A percentile compares a stretch with the other conserved stretches of the same genome.
Conservation (phyloP, 2,329 filamentous ascomycete genomes). For the Neonectria hederae region DNA sequence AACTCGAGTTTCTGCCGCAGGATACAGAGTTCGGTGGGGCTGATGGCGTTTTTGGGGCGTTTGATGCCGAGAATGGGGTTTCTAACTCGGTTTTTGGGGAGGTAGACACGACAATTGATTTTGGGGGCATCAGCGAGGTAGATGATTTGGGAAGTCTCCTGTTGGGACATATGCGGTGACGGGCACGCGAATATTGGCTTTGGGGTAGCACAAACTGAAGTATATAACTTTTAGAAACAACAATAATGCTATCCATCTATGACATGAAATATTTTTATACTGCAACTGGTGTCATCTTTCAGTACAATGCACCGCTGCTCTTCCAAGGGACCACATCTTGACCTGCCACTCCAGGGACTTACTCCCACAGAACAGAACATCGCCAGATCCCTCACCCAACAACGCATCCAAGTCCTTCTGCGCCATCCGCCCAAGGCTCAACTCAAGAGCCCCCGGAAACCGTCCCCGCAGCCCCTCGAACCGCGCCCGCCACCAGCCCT, state of each 20-base stretch:
- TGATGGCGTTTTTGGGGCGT: slow-evolving; percentile 10
- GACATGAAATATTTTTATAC: background rate
- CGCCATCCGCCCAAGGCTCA: slow-evolving; percentile 19
- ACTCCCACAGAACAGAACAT: slow-evolving; percentile 36
- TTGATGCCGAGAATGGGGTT: slow-evolving; percentile 8
- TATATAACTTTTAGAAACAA: background rate
- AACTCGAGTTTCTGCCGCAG: slow-evolving; percentile 9
- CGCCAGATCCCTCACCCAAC: background rate
- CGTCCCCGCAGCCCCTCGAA: background rate
- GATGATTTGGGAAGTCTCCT: slow-evolving; percentile 10
- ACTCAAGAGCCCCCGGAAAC: background rate
- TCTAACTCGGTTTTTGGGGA: background rate
- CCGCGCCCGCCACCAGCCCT: slow-evolving; percentile 20
- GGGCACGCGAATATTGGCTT: too few relatives aligned
- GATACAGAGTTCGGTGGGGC: background rate
- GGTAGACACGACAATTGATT: background rate
- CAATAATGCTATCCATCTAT: background rate
- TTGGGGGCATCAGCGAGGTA: background rate
- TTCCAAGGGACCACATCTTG: slow-evolving; percentile 33
- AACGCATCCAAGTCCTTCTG: slow-evolving; percentile 3
- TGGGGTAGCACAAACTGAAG: background rate
- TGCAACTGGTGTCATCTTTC: background rate
- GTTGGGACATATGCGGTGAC: background rate
- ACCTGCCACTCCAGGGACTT: slow-evolving; percentile 40
- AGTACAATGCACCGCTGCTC: slow-evolving; percentile 3